Evolutionary conservation across 2,329 filamentous ascomycete species (phyloP), one percentile per base, ranked within the genome.

Genomic region (Phoma sp.): DNA sequence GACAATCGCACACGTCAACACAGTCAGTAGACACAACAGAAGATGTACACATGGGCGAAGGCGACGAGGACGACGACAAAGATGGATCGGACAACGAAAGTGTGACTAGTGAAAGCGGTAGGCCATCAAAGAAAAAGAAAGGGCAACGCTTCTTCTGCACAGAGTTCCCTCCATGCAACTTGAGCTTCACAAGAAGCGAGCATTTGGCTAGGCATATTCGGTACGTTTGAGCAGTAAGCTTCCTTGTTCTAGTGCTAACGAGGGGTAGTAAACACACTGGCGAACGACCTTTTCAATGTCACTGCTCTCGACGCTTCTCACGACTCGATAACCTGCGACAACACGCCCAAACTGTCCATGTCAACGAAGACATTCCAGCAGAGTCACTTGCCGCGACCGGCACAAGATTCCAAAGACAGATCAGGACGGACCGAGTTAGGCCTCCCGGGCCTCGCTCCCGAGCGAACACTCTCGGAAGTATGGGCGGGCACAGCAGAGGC

Each of bases 291-390:
- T 99, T 98, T 68, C 90, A 96, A 75, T 99, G 95, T 65, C 95
- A 98, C 75, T 99, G 95, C 76, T 91, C 89, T 2, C 86, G 95
- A 43, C 86, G 92, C 49, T 99, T 99, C 74, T 98, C 95, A 9
- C 86, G 93, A 42, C 84, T 98, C 38, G 93, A 99, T 75, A 99
- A 99, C 71, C 80, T 99, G 45, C 87, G 95, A 54, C 95, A 99
- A 73, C 95, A 99, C 81, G 95, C 95, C 37, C 93, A 97, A 75
- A 98, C 95, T 0, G 95, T 99, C 1, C 95, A 99, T 73, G 90
- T 96, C 53, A 97, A 98, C 73, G 95, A 98, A 74, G 92, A 97
- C 52, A 99, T 99, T 28, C 95, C 95, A 3, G 87, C 88, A 33
- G 92, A 97, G 73, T 98, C 95, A 1, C 84, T 98, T 17, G 95